Base-by-base conservation (phyloP, 1,139 yeast species). In the Diutina rugosa region DNA sequence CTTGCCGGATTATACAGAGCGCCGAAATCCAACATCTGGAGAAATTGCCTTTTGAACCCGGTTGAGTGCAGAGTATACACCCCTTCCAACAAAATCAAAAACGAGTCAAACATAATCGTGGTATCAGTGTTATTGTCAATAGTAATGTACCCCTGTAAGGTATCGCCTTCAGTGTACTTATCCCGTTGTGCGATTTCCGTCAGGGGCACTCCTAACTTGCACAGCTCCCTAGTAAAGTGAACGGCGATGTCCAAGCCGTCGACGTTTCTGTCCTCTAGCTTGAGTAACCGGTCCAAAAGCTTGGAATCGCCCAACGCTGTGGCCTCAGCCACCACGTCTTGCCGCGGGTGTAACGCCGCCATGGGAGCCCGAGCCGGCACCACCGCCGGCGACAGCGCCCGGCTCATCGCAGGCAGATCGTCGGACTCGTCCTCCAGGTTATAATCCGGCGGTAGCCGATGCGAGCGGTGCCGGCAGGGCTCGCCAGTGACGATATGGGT, bases 61-160 rank as follows among this genome's bases (percentile, higher is more conserved):
- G 28, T 49, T 2, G 18, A 4, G 3, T 32, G 10, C 21, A 32
- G 32, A 18, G 41, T 49, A n/a, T 14, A 30, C 28, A 49, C 44
- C n/a, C 87, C 87, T 64, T 83, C 87, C 45, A 83, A 66, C 1
- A 84, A 78, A 10, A 82, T 84, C 55, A 78, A 73, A 61, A 82
- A 75, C 79, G 79, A 79, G 60, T 81, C 83, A 61, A 81, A 83
- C 12, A 76, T 76, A 2, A 82, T 64, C 0, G 72, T 69, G 12
- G 67, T 63, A 0, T 66, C 48, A 0, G 82, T 68, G 14, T 64
- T 67, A 63, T 82, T 83, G 46, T 72, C 67, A 14, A 82, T 67
- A 2, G 73, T 67, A 38, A 80, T 71, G 62, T 74, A 78, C 0
- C 89, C 89, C 60, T 76, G 72, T 16, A 83, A 64, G 29, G 61